These are phyloP conservation scores for Hemisphaericaspora lyxosophila DNA, from an alignment of 1,139 yeast species.

Conservation along the genomic window DNA sequence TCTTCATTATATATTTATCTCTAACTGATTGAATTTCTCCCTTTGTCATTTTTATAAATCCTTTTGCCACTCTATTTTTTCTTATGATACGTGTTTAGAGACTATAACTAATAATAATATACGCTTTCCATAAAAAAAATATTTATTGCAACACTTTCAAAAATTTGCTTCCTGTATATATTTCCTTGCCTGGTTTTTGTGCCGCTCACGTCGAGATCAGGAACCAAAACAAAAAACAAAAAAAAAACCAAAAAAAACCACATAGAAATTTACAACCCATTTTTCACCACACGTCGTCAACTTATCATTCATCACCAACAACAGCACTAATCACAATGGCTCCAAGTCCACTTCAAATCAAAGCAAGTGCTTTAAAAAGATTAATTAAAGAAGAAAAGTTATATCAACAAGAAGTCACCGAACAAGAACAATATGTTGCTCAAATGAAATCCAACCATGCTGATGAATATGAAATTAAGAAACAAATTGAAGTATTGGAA, in stretches of 20 bases:
- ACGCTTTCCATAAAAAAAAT: neutral
- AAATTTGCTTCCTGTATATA: too few species aligned
- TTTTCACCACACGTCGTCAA: neutral
- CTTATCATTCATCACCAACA: neutral
- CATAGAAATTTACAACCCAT: neutral
- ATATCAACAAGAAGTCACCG: conserved; percentile 63
- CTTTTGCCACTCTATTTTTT: too few species aligned
- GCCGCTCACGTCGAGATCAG: neutral
- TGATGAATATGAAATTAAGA: conserved; percentile 73
- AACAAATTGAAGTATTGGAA: conserved; percentile 58
- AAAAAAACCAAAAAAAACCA: too few species aligned
- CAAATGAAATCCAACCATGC: conserved; percentile 43
- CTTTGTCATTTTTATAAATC: neutral
- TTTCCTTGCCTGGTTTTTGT: too few species aligned
- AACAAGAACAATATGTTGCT: conserved; percentile 54
- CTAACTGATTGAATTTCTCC: conserved; percentile 6
- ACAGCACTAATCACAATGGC: conserved; percentile 47
- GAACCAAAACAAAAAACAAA: neutral
- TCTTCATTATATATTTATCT: conserved; percentile 13
- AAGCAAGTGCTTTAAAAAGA: conserved; percentile 70
- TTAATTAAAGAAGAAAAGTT: conserved; percentile 68
- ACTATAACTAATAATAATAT: neutral
- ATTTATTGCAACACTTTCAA: too few species aligned
- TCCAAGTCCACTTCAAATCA: conserved; percentile 75
- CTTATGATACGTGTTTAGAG: too few species aligned